Conservation (phyloP, 768 basidiomycete species). For the Termitomyces sp. region DNA sequence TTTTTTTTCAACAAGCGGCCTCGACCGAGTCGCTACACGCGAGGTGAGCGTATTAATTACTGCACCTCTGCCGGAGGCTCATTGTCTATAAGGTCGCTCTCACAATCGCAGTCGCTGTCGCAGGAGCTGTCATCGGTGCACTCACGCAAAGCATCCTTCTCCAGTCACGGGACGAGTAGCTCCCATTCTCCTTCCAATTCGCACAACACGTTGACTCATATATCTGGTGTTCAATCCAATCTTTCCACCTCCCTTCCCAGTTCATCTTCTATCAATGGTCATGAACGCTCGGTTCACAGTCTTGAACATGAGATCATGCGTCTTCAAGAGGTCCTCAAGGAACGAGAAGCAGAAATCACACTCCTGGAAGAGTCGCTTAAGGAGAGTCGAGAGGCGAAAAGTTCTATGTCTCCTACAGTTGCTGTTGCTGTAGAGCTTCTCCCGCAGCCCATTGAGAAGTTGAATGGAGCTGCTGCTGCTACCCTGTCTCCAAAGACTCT, state of each 20-base stretch:
- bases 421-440: constrained; percentile 10
- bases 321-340: constrained; percentile 85
- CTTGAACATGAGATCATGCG: constrained; percentile 95
- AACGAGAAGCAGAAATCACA: constrained; percentile 87
- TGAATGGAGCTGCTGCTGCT: constrained; percentile 20
- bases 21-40: constrained; percentile 84
- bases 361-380: constrained; percentile 57
- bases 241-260: constrained; percentile 52
- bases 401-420: constrained; percentile 6
- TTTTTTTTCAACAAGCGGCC: constrained; percentile 86
- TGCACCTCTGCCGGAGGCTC: constrained; percentile 3
- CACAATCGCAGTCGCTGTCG: constrained; percentile 93
- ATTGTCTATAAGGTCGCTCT: constrained; percentile 61
- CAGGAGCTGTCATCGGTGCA: constrained; percentile 92
- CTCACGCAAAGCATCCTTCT: constrained; percentile 78
- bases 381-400: constrained; percentile 24
- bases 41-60: constrained; percentile 44
- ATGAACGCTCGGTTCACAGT: constrained; percentile 76
- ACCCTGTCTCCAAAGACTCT: constrained; percentile 67
- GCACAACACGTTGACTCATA: constrained; percentile 24
- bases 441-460: constrained; percentile 18
- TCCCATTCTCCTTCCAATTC: constrained; percentile 58
- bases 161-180: constrained; percentile 69
- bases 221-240: constrained; percentile 38
- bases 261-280: constrained; percentile 23